Conservation (phyloP, 2,329 filamentous ascomycete genomes). For the Cytospora chrysosperma region DNA sequence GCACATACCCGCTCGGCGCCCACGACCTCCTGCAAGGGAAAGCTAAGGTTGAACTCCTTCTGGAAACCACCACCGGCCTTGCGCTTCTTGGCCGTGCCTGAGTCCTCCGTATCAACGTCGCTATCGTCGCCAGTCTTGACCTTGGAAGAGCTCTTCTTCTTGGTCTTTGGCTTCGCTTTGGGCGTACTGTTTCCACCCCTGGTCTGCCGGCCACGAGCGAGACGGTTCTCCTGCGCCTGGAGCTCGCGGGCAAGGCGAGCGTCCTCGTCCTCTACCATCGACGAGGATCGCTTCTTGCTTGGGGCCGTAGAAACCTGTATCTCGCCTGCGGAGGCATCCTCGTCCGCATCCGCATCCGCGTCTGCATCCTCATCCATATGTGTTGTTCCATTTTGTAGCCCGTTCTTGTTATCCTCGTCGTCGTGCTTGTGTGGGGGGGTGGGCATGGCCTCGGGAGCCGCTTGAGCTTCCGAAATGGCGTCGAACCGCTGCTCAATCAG, state of each 20-base stretch:
- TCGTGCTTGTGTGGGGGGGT: slow-evolving; percentile 44
- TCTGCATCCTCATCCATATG: slow-evolving; percentile 24
- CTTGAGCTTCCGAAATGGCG: slow-evolving; percentile 55
- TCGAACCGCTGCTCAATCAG: slow-evolving; percentile 76
- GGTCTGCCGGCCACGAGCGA: slow-evolving; percentile 58
- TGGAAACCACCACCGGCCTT: slow-evolving; percentile 93
- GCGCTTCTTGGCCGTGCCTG: slow-evolving; percentile 62
- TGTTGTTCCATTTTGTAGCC: slow-evolving; percentile 32
- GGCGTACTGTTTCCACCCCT: slow-evolving; percentile 73
- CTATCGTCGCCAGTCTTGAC: slow-evolving; percentile 78
- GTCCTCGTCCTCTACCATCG: slow-evolving; percentile 69
- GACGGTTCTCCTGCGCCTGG: slow-evolving; percentile 86
- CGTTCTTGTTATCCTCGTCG: slow-evolving; percentile 33
- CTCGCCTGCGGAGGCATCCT: slow-evolving; percentile 39
- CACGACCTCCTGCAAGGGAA: slow-evolving; percentile 66
- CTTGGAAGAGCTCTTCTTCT: slow-evolving; percentile 68
- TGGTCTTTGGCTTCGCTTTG: slow-evolving; percentile 41
- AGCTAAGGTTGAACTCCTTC: slow-evolving; percentile 76
- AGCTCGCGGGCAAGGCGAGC: slow-evolving; percentile 83
- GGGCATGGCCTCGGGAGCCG: slow-evolving; percentile 45
- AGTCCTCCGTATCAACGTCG: slow-evolving; percentile 65
- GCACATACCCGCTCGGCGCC: slow-evolving; percentile 63
- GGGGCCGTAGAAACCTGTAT: slow-evolving; percentile 52
- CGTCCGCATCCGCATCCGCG: slow-evolving; percentile 31
- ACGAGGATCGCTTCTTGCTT: slow-evolving; percentile 65